phyloP scores from a whole-genome alignment of 441 rosid species.

The Melastoma candidum region DNA sequence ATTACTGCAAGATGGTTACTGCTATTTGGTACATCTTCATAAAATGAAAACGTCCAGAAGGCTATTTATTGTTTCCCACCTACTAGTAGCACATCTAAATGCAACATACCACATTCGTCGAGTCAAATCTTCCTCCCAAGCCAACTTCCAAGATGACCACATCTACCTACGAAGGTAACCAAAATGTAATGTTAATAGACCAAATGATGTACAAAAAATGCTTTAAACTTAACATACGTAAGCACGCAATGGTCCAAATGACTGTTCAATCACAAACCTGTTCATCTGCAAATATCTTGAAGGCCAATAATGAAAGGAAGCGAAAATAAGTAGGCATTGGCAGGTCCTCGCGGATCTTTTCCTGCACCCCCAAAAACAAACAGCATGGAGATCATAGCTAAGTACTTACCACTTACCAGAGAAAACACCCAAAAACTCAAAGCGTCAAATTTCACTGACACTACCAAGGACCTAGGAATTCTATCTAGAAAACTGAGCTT shows the following conservation, averaged over 20 bases:
- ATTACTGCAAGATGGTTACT: conserved; percentile 15
- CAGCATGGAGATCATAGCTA: conserved; percentile 5
- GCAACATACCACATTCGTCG: conserved; percentile 83
- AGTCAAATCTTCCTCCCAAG: conserved; percentile 85
- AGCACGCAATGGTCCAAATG: not conserved
- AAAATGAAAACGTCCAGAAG: not conserved
- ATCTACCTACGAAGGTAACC: conserved; percentile 62
- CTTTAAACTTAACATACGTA: not conserved
- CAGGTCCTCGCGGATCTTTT: conserved; percentile 52
- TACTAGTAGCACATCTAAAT: not conserved
- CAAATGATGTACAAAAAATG: too few relatives aligned
- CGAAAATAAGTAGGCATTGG: conserved; percentile 95
- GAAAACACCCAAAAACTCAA: not conserved
- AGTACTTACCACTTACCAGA: not conserved
- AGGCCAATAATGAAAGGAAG: conserved; percentile 86
- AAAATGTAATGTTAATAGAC: too few relatives aligned
- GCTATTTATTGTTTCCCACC: not conserved
- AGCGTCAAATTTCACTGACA: too few relatives aligned
- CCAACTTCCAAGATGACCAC: conserved; percentile 96
- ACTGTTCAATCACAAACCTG: conserved; percentile 38
- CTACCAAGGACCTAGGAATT: too few relatives aligned
- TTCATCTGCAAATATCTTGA: conserved; percentile 88
- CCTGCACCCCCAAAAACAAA: conserved; percentile 38
- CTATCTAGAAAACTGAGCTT: too few relatives aligned
- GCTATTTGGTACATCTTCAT: not conserved